Conservation (phyloP, 2,329 filamentous ascomycete genomes). For the Fusarium annulatum region DNA sequence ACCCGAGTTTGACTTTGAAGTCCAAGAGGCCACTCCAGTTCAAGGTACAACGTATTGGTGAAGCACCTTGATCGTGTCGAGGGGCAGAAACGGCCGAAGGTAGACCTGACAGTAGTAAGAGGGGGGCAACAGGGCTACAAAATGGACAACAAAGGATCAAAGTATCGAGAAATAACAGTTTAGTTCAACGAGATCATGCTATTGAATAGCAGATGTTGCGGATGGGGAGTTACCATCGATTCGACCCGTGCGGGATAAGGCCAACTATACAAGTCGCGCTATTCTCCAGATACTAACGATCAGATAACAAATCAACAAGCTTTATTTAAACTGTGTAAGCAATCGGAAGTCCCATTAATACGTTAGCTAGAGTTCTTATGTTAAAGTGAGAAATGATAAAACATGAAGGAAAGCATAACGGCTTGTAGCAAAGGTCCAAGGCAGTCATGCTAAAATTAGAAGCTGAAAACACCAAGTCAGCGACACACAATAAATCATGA, state of each 20-base stretch:
- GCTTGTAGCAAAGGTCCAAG: neutral
- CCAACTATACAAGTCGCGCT: too few species aligned
- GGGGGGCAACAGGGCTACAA: neutral
- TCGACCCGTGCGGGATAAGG: neutral
- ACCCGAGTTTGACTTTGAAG: slow-evolving; percentile 17
- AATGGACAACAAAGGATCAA: neutral
- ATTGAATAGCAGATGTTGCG: accelerated
- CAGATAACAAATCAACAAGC: too few species aligned
- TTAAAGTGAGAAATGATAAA: too few species aligned
- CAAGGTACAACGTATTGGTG: neutral
- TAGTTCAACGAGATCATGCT: too few species aligned
- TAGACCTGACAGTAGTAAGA: accelerated
- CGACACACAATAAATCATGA: neutral
- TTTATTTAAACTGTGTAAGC: too few species aligned
- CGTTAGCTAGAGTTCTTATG: too few species aligned
- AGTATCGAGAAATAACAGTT: accelerated
- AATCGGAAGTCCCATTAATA: too few species aligned
- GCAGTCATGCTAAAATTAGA: neutral
- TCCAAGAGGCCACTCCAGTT: neutral
- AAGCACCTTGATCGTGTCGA: neutral
- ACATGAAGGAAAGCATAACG: too few species aligned
- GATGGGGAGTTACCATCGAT: neutral
- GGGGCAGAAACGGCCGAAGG: accelerated
- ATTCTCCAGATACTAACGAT: too few species aligned
- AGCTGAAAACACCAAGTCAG: neutral